Base-by-base conservation (phyloP, 352 stramenopile species). In the Pythium sukuiense region DNA sequence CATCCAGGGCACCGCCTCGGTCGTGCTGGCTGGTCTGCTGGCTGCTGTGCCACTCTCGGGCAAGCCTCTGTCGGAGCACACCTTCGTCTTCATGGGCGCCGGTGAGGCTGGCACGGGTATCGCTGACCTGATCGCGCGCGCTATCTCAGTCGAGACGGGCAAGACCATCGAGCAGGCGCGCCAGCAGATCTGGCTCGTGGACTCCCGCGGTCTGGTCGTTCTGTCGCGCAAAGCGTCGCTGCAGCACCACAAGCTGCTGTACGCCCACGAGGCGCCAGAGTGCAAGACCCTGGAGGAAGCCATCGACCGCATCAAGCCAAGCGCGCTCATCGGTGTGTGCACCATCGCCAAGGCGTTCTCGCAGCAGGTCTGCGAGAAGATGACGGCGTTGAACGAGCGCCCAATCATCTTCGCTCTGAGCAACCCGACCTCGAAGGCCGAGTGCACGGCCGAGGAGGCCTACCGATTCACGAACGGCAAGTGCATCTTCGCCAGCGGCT, bases 331-430 rank as follows among this genome's bases (percentile, higher is more conserved):
- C 59, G 97, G 97, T 62, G 91, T 98, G 50, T 97, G 85, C 72
- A 97, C 90, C 30, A 90, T 97, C 35, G 65, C 90, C 53, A 92
- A 96, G 68, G 76, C 90, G 27, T 99, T 99, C 77, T 97, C 74
- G 52, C 70, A 92, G 71, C 67, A 83, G 50, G 79, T 98, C 27
- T 92, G 95, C 63, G 70, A 96, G 62, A 83, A 89, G 55, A 99
- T 99, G 95, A 67, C 78, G 24, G 71, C 80, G 63, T 69, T 85
- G 55, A 96, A 91, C 70, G 88, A 96, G 52, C 79, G 79, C 26
- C 97, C 97, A 3, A 98, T 99, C 70, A 98, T 99, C 67, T 99
- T 99, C 59, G 92, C 97, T 55, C 77, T 99, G 14, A 98, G 89
- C 67, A 99, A 99, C 77, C 97, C 97, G 29, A 99, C 97, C 8